These are phyloP conservation scores for Mediolabrus comicus DNA, from an alignment of 108 stramenopile species.

Conservation along the genomic window DNA sequence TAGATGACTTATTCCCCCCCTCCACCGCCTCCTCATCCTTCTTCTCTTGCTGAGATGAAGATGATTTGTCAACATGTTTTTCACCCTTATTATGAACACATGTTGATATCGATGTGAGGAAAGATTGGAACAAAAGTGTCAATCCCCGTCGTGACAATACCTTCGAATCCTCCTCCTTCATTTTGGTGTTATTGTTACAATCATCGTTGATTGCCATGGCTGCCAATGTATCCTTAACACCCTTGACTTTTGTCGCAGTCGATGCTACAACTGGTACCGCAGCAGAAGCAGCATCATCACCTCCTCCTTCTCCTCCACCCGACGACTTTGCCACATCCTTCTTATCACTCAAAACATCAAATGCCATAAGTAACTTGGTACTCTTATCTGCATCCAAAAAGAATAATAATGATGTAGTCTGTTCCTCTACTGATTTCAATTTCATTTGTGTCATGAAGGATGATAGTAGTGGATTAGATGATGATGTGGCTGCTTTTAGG, in stretches of 20 bases:
- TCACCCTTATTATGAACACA: slow-evolving; percentile 49
- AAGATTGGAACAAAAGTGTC: slow-evolving; percentile 59
- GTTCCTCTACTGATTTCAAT: slow-evolving; percentile 31
- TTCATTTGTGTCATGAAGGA: slow-evolving; percentile 51
- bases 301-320: slow-evolving; percentile 9
- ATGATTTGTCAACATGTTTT: not conserved
- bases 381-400: slow-evolving; percentile 66
- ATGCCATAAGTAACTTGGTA: slow-evolving; percentile 57
- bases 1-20: slow-evolving; percentile 32
- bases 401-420: slow-evolving; percentile 57
- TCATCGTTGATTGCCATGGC: slow-evolving; percentile 36
- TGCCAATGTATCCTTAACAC: slow-evolving; percentile 34
- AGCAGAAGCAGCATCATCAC: not conserved
- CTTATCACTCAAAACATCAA: slow-evolving; percentile 39
- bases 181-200: too few species aligned
- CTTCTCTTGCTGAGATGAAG: not conserved
- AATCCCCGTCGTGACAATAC: slow-evolving; percentile 34
- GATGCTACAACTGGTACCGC: not conserved
- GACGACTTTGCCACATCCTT: not conserved
- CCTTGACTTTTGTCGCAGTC: slow-evolving; percentile 2
- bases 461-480: slow-evolving; percentile 41
- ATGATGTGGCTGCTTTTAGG: slow-evolving; percentile 48
- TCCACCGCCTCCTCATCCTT: slow-evolving; percentile 20
- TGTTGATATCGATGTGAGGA: slow-evolving; percentile 64
- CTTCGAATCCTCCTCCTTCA: slow-evolving; percentile 17